Conservation (phyloP, 2,329 filamentous ascomycete species). For the Penicillium sumatraense region DNA sequence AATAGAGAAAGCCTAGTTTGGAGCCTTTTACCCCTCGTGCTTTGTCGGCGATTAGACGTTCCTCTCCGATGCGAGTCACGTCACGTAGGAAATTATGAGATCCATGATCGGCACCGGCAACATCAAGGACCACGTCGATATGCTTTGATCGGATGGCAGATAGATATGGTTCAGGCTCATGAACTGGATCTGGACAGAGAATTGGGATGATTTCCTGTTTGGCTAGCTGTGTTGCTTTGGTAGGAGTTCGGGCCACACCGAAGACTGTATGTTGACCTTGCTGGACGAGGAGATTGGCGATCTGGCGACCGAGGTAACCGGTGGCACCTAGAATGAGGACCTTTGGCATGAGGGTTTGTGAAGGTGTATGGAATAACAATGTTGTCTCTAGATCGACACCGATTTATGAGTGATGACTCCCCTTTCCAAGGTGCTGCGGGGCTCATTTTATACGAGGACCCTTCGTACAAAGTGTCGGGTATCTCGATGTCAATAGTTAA, state of each 20-base stretch:
- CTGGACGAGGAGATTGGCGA: conserved; percentile 9
- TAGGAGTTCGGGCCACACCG: conserved; percentile 34
- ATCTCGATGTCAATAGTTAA: background rate
- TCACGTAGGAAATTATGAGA: conserved; percentile 1
- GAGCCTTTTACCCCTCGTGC: background rate
- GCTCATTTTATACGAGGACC: background rate
- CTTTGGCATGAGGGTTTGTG: conserved; percentile 9
- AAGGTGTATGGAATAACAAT: background rate
- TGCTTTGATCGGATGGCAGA: conserved; percentile 5
- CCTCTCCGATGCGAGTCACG: background rate
- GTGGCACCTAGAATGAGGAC: conserved; percentile 31
- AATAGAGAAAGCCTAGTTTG: conserved; percentile 13
- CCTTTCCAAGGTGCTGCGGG: background rate
- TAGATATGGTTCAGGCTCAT: background rate
- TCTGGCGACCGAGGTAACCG: conserved; percentile 23
- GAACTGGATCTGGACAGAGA: conserved; percentile 2
- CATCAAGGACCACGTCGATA: conserved; percentile 11
- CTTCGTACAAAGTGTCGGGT: background rate
- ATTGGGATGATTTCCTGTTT: conserved; percentile 37
- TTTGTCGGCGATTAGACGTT: background rate
- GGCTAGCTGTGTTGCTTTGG: conserved; percentile 55
- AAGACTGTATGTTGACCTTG: conserved; percentile 36
- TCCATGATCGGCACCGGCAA: background rate
- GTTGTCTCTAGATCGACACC: too few relatives aligned
- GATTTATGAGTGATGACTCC: background rate